phyloP scores from a whole-genome alignment of 345 rosid genomes.

The Carallia pectinifolia region DNA sequence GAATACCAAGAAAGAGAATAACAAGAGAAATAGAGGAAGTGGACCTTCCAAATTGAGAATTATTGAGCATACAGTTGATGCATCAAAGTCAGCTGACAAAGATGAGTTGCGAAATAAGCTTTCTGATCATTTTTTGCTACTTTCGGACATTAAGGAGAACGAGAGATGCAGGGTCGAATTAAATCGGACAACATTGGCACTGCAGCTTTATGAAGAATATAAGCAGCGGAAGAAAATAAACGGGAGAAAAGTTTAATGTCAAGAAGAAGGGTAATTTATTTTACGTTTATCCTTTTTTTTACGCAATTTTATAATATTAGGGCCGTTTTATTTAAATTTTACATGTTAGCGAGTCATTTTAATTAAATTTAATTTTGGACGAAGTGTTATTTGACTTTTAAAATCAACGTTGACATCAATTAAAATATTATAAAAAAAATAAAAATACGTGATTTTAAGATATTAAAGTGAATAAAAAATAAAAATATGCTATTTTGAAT shows the following conservation, averaged over 20 bases:
- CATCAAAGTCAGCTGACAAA: slow-evolving; percentile 33
- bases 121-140: slow-evolving; percentile 47
- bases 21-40: slow-evolving; percentile 55
- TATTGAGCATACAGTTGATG: slow-evolving; percentile 9
- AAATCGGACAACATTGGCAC: slow-evolving; percentile 29
- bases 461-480: too few species aligned
- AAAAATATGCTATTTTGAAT: too few species aligned
- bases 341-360: too few species aligned
- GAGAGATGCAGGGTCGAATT: slow-evolving; percentile 46
- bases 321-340: too few species aligned
- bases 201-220: slow-evolving; percentile 48
- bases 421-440: too few species aligned
- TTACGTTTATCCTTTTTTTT: too few species aligned
- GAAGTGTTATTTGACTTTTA: too few species aligned
- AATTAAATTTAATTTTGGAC: too few species aligned
- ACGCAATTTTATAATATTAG: too few species aligned
- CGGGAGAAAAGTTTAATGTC: slow-evolving; percentile 13
- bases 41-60: slow-evolving; percentile 13
- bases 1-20: slow-evolving; percentile 35
- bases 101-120: slow-evolving; percentile 53
- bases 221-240: slow-evolving; percentile 43
- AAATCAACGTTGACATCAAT: too few species aligned
- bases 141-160: slow-evolving; percentile 48
- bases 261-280: not conserved
- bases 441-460: too few species aligned